Evolutionary conservation across 2,329 filamentous ascomycete species (phyloP).

Genomic region (Apiospora malaysiana): DNA sequence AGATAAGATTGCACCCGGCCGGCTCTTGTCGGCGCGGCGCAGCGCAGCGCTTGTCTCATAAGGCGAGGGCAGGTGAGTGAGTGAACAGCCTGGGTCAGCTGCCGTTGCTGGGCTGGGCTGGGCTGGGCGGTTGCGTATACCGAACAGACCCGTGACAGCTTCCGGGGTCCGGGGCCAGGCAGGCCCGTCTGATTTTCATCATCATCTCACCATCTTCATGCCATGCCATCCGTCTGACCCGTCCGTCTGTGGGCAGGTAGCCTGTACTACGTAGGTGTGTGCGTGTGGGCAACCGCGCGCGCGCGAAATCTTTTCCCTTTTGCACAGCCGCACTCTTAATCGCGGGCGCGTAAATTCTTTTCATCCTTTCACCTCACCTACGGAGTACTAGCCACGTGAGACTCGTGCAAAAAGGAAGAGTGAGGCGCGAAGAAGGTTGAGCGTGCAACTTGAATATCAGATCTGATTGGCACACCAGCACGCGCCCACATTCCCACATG

Average conservation of each 20-base stretch:
- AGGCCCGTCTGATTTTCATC: conserved; percentile 14
- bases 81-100: neutral
- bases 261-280: neutral
- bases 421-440: conserved; percentile 10
- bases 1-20: neutral
- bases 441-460: neutral
- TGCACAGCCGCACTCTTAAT: conserved; percentile 7
- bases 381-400: conserved; percentile 12
- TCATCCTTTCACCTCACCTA: neutral
- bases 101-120: neutral
- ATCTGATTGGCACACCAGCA: conserved; percentile 22
- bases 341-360: conserved; percentile 17
- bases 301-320: neutral
- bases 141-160: conserved; percentile 16
- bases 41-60: conserved; percentile 16
- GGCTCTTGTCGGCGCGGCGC: conserved; percentile 4
- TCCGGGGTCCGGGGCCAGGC: conserved; percentile 18
- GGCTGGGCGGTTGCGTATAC: conserved; percentile 3
- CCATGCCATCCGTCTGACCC: neutral
- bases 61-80: neutral
- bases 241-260: too few relatives aligned
- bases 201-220: conserved; percentile 15
- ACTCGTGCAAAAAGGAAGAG: neutral
- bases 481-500: conserved; percentile 24
- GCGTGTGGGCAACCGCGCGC: neutral